Conservation (phyloP, 2,329 filamentous ascomycete genomes). For the Cladosporium sp. region DNA sequence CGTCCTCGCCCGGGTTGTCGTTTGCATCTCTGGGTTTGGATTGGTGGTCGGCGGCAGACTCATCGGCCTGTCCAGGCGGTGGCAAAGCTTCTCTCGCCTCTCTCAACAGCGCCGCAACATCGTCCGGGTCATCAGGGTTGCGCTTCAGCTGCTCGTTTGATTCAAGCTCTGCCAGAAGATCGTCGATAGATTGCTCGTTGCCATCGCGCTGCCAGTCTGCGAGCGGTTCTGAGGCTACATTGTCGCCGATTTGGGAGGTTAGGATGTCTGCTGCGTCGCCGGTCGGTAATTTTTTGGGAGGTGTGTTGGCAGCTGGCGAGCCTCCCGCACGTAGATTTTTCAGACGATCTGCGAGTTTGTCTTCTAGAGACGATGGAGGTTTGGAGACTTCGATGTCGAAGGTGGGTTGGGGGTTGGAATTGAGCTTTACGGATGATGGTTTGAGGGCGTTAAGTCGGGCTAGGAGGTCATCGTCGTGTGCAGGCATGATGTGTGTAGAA, state of each 20-base stretch:
- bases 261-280: constrained; percentile 20
- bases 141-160: constrained; percentile 43
- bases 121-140: constrained; percentile 40
- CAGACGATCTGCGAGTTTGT: constrained; percentile 37
- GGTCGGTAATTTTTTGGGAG: neutral
- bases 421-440: constrained; percentile 42
- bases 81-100: constrained; percentile 45
- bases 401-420: constrained; percentile 25
- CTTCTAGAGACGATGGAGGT: constrained; percentile 27
- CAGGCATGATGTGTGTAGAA: constrained; percentile 23
- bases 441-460: constrained; percentile 52
- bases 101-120: constrained; percentile 43
- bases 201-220: constrained; percentile 36
- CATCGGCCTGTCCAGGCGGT: constrained; percentile 18
- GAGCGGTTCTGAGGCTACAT: constrained; percentile 27
- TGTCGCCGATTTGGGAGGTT: constrained; percentile 24
- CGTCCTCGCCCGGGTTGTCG: neutral
- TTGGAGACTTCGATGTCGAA: constrained; percentile 27
- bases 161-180: constrained; percentile 46
- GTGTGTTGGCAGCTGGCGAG: neutral
- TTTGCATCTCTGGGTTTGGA: constrained; percentile 21
- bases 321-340: constrained; percentile 30
- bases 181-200: constrained; percentile 50
- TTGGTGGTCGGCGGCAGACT: constrained; percentile 21
- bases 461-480: constrained; percentile 44